Evolutionary conservation across 805 yeast genomes (phyloP).

Genomic region (Starmerella riodocensis): DNA sequence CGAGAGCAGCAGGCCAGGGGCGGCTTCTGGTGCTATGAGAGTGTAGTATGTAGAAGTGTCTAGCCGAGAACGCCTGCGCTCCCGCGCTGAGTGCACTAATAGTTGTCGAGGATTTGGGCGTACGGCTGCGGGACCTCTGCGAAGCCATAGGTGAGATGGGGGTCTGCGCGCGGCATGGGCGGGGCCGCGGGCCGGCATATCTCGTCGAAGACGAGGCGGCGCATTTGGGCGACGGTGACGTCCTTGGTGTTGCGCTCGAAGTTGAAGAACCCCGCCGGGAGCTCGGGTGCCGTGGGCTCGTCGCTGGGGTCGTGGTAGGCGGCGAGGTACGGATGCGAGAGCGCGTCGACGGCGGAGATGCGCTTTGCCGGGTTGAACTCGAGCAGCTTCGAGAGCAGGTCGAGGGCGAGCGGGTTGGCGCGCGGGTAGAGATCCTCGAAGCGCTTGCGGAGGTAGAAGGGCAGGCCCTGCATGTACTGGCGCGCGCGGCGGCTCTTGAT

Average conservation of each 20-base stretch:
- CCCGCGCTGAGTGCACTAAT: no score
- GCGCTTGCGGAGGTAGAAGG: slow-evolving; percentile 33
- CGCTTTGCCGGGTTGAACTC: slow-evolving; percentile 78
- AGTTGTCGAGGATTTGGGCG: no score
- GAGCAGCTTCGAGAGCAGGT: slow-evolving; percentile 61
- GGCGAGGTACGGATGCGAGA: slow-evolving; percentile 74
- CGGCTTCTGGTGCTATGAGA: no score
- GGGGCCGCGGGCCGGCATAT: no score
- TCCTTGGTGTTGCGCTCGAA: slow-evolving; percentile 47
- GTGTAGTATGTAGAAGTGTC: no score
- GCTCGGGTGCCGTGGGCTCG: slow-evolving; percentile 48
- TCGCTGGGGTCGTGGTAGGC: slow-evolving; percentile 91
- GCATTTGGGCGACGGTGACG: slow-evolving; percentile 59
- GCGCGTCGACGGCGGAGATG: slow-evolving; percentile 77
- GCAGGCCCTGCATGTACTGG: slow-evolving; percentile 76
- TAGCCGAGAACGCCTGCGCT: no score
- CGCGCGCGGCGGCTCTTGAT: slow-evolving; percentile 84
- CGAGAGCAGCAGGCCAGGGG: no score
- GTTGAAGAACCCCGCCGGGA: slow-evolving; percentile 78
- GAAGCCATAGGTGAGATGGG: no score
- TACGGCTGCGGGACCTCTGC: no score
- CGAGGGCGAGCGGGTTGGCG: slow-evolving; percentile 80
- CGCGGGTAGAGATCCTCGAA: slow-evolving; percentile 46
- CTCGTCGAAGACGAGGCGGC: slow-evolving; percentile 67
- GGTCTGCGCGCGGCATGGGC: no score